Evolutionary conservation across 2,329 filamentous ascomycete species (phyloP).

Genomic region (Didymella glomerata): DNA sequence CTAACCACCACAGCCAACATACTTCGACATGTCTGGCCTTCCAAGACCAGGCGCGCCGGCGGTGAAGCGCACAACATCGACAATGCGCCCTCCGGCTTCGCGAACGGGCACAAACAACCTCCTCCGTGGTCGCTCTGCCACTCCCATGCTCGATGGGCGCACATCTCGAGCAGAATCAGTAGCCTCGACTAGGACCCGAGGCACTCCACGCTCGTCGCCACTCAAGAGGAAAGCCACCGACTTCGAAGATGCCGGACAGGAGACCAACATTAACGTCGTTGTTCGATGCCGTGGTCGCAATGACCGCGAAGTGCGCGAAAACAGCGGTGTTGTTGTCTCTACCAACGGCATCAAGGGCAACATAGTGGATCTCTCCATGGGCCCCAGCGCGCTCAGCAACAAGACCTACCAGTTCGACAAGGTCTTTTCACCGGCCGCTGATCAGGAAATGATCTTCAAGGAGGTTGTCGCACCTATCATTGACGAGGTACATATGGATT

Average conservation of each 20-base stretch:
- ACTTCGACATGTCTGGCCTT: constrained; percentile 61
- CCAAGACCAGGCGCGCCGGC: constrained; percentile 60
- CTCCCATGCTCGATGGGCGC: constrained; percentile 59
- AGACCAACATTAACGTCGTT: constrained; percentile 98
- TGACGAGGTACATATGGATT: constrained; percentile 73
- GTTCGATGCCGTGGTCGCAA: constrained; percentile 93
- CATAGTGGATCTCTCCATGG: constrained; percentile 87
- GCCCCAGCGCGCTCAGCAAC: constrained; percentile 88
- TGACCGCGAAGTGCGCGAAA: constrained; percentile 90
- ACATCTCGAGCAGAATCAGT: constrained; percentile 77
- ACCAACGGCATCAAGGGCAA: constrained; percentile 90
- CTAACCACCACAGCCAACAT: constrained; percentile 23
- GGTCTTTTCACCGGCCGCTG: constrained; percentile 93
- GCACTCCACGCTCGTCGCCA: constrained; percentile 53
- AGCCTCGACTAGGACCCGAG: constrained; percentile 60
- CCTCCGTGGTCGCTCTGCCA: constrained; percentile 60
- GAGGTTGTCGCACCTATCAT: constrained; percentile 93
- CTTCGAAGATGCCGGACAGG: constrained; percentile 76
- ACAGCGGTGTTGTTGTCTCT: constrained; percentile 88
- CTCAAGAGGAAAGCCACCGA: constrained; percentile 88
- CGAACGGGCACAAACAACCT: constrained; percentile 56
- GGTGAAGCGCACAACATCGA: constrained; percentile 57
- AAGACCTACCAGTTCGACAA: constrained; percentile 98
- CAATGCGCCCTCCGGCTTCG: constrained; percentile 64
- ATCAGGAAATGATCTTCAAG: constrained; percentile 93